These are phyloP conservation scores for Chaetothyriales sp. DNA, from an alignment of 2,329 filamentous ascomycete species.

Conservation along the genomic window DNA sequence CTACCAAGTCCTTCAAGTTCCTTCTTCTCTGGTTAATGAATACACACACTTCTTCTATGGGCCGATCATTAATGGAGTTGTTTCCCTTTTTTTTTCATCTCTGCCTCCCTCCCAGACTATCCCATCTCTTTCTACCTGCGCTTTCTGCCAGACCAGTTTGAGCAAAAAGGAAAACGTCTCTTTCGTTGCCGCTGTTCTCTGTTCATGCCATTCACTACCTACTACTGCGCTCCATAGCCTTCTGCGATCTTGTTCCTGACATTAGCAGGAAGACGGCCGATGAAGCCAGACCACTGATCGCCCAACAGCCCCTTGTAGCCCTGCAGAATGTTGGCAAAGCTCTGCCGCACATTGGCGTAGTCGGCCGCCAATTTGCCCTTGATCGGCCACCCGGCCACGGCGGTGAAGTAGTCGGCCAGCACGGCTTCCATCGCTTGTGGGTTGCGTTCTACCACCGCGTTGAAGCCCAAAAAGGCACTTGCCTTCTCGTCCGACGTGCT, in stretches of 20 bases:
- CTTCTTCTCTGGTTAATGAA: background rate
- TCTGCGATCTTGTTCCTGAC: background rate
- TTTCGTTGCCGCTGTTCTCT: background rate
- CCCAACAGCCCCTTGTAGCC: slow-evolving; percentile 34
- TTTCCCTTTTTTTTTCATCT: background rate
- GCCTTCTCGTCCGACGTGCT: slow-evolving; percentile 87
- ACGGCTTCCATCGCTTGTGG: slow-evolving; percentile 83
- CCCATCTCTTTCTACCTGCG: background rate
- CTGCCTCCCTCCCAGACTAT: no score
- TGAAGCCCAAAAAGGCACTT: slow-evolving; percentile 82
- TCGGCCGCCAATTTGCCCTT: slow-evolving; percentile 44
- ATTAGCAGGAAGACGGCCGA: background rate
- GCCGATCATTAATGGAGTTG: background rate
- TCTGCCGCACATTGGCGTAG: slow-evolving; percentile 33
- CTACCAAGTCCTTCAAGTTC: background rate
- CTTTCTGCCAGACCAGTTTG: background rate
- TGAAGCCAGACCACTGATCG: background rate
- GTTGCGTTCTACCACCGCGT: slow-evolving; percentile 67
- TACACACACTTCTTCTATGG: background rate
- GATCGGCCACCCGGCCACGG: slow-evolving; percentile 57
- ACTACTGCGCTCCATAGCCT: background rate
- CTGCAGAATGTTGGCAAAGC: slow-evolving; percentile 57
- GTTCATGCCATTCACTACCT: background rate
- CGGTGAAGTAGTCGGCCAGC: slow-evolving; percentile 63
- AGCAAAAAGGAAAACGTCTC: background rate